phyloP scores from a whole-genome alignment of 2,329 filamentous ascomycete species.

The Cytospora piceicola region DNA sequence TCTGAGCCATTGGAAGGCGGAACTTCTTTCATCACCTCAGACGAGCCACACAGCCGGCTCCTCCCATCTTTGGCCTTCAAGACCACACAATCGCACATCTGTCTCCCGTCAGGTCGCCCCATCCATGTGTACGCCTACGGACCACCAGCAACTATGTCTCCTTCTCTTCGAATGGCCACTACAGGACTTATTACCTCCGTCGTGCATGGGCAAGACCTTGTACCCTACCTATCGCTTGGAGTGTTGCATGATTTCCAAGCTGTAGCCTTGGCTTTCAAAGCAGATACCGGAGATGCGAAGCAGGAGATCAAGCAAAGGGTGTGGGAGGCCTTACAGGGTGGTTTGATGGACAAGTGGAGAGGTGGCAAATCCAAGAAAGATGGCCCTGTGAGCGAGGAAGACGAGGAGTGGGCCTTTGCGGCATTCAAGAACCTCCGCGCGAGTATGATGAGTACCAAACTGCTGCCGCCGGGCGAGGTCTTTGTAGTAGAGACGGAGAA shows the following conservation, averaged over 20 bases:
- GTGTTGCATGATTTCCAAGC: constrained; percentile 76
- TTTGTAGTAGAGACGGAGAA: constrained; percentile 71
- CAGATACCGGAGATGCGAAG: constrained; percentile 69
- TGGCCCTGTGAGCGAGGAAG: constrained; percentile 46
- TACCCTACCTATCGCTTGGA: constrained; percentile 74
- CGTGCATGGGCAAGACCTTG: constrained; percentile 73
- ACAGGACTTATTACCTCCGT: constrained; percentile 75
- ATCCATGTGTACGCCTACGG: constrained; percentile 83
- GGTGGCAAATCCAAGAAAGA: constrained; percentile 40
- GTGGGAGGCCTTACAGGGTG: constrained; percentile 66
- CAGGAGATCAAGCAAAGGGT: constrained; percentile 68
- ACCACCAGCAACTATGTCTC: constrained; percentile 72
- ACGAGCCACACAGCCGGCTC: constrained; percentile 49
- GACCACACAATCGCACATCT: constrained; percentile 41
- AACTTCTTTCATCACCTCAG: constrained; percentile 66
- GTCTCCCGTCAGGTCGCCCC: constrained; percentile 67
- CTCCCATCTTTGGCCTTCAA: constrained; percentile 35
- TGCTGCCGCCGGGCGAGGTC: constrained; percentile 76
- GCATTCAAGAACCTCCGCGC: constrained; percentile 68
- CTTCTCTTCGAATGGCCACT: constrained; percentile 70
- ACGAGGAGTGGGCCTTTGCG: constrained; percentile 71
- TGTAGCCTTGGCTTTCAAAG: constrained; percentile 72
- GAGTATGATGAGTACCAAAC: constrained; percentile 70
- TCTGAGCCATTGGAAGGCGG: constrained; percentile 62
- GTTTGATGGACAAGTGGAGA: constrained; percentile 65